phyloP scores from a whole-genome alignment of 495 filamentous ascomycete genomes.

The Xylaria flabelliformis region DNA sequence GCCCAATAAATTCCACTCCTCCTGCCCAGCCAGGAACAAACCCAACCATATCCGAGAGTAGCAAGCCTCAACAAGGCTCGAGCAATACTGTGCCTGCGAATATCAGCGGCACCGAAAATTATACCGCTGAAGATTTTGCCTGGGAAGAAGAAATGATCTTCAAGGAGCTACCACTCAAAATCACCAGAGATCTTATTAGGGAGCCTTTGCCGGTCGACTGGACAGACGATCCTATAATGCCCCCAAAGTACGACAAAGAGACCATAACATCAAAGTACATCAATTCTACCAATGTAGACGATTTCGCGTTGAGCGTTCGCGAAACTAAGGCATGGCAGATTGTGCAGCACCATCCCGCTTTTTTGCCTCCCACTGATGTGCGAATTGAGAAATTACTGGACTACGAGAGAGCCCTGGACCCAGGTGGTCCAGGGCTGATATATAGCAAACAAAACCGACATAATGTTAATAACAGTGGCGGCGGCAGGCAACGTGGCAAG shows the following conservation, averaged over 20 bases:
- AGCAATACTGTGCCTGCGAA: background rate
- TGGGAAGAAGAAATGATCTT: slow-evolving; percentile 53
- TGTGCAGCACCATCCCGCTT: slow-evolving; percentile 55
- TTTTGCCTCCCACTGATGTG: slow-evolving; percentile 38
- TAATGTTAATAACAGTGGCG: background rate
- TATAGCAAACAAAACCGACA: slow-evolving; percentile 16
- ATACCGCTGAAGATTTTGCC: slow-evolving; percentile 37
- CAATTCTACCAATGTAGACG: slow-evolving; percentile 51
- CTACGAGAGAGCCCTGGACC: slow-evolving; percentile 30
- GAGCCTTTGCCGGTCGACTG: slow-evolving; percentile 49
- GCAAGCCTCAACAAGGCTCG: background rate
- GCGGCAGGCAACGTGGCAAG: slow-evolving; percentile 7
- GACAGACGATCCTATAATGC: slow-evolving; percentile 52
- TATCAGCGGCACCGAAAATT: background rate
- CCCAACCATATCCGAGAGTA: background rate
- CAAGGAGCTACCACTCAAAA: slow-evolving; percentile 33
- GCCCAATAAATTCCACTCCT: background rate
- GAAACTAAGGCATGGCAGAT: slow-evolving; percentile 50
- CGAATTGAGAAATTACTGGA: slow-evolving; percentile 33
- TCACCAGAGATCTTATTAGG: slow-evolving; percentile 51
- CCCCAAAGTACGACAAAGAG: slow-evolving; percentile 51
- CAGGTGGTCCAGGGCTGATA: background rate
- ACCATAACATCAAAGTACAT: slow-evolving; percentile 57
- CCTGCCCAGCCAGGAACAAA: background rate
- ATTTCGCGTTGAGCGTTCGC: slow-evolving; percentile 51